Percentiles rank a stretch among this genome's conserved stretches.
Conservation (phyloP, 2,329 filamentous ascomycete genomes). For the Botryotinia convoluta region DNA sequence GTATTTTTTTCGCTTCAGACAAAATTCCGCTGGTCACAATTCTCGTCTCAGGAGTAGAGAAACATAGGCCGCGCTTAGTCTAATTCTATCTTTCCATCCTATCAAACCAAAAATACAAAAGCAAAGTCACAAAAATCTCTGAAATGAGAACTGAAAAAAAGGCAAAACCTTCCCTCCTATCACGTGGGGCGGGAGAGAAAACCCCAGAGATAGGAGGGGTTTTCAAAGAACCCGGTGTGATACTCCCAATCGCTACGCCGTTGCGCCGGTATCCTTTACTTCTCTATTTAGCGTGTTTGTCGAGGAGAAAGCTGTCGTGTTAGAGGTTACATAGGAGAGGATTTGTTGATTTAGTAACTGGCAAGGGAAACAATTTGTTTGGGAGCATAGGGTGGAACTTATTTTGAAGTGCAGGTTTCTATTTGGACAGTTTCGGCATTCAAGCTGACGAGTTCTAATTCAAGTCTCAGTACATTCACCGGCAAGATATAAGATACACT, state of each 20-base stretch:
- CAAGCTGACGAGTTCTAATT: no score
- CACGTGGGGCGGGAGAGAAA: neutral
- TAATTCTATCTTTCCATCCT: neutral
- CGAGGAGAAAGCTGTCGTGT: neutral
- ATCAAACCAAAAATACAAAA: neutral
- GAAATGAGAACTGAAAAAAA: no score
- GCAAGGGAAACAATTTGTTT: no score
- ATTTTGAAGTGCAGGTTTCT: no score
- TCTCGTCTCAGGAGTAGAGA: neutral
- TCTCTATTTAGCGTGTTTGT: neutral
- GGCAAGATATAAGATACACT: no score
- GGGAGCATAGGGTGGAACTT: no score
- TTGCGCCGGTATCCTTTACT: neutral
- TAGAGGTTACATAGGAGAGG: no score
- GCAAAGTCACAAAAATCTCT: neutral
- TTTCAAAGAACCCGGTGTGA: neutral
- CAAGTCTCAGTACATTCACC: no score
- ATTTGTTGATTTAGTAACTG: neutral
- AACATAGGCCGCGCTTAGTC: neutral
- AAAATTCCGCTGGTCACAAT: neutral
- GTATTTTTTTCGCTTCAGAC: neutral
- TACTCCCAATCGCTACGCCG: neutral
- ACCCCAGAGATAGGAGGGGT: no score
- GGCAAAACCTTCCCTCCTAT: neutral
- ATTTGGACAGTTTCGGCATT: no score